A percentile compares a stretch with the other conserved stretches of the same genome.
These are phyloP conservation scores for Cyclospora cayetanensis DNA, from an alignment of 169 alveolate species.

Conservation along the genomic window DNA sequence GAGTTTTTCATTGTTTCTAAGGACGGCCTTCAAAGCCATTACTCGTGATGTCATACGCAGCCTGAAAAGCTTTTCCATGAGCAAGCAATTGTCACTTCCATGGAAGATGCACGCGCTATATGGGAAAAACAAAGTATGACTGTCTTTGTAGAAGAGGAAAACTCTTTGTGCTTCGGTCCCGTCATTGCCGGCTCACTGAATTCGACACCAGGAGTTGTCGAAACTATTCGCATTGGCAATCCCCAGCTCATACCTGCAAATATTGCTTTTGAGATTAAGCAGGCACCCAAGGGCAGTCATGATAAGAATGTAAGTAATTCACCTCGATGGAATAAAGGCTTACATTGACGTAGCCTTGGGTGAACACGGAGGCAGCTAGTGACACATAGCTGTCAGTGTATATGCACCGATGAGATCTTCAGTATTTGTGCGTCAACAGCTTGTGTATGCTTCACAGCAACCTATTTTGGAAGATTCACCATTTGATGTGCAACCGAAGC, in stretches of 20 bases:
- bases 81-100: slow-evolving; percentile 89
- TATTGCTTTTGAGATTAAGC: slow-evolving; percentile 85
- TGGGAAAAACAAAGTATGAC: slow-evolving; percentile 72
- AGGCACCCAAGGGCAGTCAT: slow-evolving; percentile 78
- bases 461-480: slow-evolving; percentile 85
- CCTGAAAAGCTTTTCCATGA: slow-evolving; percentile 94
- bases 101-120: slow-evolving; percentile 79
- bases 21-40: no score
- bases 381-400: no score
- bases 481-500: slow-evolving; percentile 86
- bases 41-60: slow-evolving; percentile 14
- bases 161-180: slow-evolving; percentile 94
- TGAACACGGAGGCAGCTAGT: no score
- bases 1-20: no score
- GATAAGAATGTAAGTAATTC: slow-evolving; percentile 49
- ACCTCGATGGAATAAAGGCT: neutral
- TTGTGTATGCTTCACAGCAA: neutral
- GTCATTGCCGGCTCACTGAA: slow-evolving; percentile 80
- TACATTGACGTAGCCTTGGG: no score
- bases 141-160: slow-evolving; percentile 92
- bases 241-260: slow-evolving; percentile 85
- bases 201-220: slow-evolving; percentile 84
- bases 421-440: neutral
- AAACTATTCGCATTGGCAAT: slow-evolving; percentile 86
- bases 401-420: neutral